Conservation (phyloP, 192 early-diverging fungal species). For the Phlyctochytrium planicorne region DNA sequence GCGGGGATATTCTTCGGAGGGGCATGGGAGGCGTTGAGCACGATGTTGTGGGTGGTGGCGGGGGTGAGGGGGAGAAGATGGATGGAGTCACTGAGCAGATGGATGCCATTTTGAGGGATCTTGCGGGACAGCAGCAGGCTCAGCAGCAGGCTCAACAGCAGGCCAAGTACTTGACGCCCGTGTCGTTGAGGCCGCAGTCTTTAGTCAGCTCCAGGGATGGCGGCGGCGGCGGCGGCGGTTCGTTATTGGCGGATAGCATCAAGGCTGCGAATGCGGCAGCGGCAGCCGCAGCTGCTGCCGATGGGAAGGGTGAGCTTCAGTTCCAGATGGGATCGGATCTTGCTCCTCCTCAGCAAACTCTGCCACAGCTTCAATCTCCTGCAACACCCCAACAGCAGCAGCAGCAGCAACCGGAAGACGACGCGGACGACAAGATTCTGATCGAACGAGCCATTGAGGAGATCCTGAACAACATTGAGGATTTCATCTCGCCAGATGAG, state of each 20-base stretch:
- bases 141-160: conserved; percentile 12
- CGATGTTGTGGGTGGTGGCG: no score
- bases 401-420: neutral
- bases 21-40: neutral
- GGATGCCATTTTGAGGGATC: no score
- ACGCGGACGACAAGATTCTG: neutral
- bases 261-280: neutral
- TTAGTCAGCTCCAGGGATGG: neutral
- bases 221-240: no score
- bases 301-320: neutral
- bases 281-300: neutral
- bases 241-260: neutral
- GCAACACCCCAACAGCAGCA: neutral
- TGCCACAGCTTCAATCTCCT: neutral
- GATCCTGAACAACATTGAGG: neutral
- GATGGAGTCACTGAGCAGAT: no score
- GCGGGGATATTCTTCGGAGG: neutral
- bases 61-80: no score
- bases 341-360: neutral
- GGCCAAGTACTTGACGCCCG: neutral
- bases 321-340: neutral
- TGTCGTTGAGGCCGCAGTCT: conserved; percentile 1
- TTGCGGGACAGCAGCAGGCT: conserved; percentile 12
- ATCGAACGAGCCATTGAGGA: neutral
- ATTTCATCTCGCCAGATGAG: neutral